These are phyloP conservation scores for Balamuthia mandrillaris DNA, from an alignment of 208 protist species.

Conservation along the genomic window DNA sequence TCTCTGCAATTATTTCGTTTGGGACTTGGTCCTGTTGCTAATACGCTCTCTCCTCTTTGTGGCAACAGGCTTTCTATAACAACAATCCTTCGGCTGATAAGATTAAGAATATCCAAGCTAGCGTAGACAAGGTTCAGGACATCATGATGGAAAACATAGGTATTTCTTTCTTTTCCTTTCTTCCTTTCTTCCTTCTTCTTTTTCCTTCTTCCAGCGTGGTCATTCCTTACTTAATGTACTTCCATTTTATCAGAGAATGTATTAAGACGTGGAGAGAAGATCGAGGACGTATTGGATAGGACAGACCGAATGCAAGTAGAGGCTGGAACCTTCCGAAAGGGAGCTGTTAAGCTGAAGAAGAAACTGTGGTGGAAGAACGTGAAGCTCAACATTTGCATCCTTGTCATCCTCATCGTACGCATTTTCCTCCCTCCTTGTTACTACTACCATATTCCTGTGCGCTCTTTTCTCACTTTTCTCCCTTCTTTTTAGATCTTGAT, in stretches of 20 bases:
- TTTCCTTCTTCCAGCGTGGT: background rate
- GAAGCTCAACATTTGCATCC: constrained; percentile 29
- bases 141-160: constrained; percentile 40
- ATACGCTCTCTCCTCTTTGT: no score
- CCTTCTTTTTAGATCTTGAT: background rate
- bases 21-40: background rate
- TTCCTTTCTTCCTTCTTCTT: background rate
- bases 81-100: constrained; percentile 20
- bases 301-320: constrained; percentile 5
- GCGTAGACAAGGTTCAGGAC: constrained; percentile 2
- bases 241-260: background rate
- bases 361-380: constrained; percentile 13
- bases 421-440: background rate
- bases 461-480: background rate
- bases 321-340: background rate
- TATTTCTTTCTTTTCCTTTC: background rate
- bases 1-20: background rate
- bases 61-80: constrained; percentile 5
- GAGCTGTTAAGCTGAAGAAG: background rate
- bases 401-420: no score
- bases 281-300: constrained; percentile 3
- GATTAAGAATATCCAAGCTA: constrained; percentile 12
- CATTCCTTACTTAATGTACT: background rate
- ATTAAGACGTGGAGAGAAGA: background rate
- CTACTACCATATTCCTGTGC: background rate